These are phyloP conservation scores for Apiotrichum veenhuisii DNA, from an alignment of 1,284 basidiomycete genomes.

Conservation along the genomic window DNA sequence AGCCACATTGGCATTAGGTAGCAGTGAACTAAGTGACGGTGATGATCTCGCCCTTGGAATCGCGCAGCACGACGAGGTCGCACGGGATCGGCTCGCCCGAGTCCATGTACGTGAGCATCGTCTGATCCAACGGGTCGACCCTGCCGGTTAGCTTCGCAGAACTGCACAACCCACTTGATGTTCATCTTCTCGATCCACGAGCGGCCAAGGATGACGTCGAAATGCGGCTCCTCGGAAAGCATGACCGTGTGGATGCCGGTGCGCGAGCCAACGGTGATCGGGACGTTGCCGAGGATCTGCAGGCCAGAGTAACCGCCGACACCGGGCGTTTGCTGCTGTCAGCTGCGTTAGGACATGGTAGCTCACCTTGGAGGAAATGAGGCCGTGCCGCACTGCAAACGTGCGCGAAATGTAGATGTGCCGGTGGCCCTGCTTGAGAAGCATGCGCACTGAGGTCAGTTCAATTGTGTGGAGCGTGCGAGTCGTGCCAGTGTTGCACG, in stretches of 20 bases:
- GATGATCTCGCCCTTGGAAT: slow-evolving; percentile 73
- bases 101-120: slow-evolving; percentile 82
- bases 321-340: slow-evolving; percentile 36
- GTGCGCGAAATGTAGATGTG: slow-evolving; percentile 93
- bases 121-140: slow-evolving; percentile 76
- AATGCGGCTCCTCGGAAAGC: slow-evolving; percentile 90
- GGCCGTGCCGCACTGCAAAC: slow-evolving; percentile 84
- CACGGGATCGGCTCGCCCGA: slow-evolving; percentile 90
- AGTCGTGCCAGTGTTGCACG: no score
- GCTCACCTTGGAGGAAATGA: slow-evolving; percentile 63
- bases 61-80: slow-evolving; percentile 78
- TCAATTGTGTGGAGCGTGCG: slow-evolving; percentile 41
- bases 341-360: neutral
- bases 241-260: slow-evolving; percentile 55
- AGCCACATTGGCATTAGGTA: slow-evolving; percentile 42
- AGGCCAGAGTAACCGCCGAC: slow-evolving; percentile 47
- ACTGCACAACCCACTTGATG: slow-evolving; percentile 54
- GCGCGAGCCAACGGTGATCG: slow-evolving; percentile 55
- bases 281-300: slow-evolving; percentile 67
- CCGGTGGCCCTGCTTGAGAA: slow-evolving; percentile 86
- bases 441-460: slow-evolving; percentile 66
- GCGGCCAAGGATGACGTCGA: slow-evolving; percentile 91
- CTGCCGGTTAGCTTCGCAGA: slow-evolving; percentile 31
- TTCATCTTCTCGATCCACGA: slow-evolving; percentile 90
- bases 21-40: slow-evolving; percentile 77